phyloP scores from a whole-genome alignment of 352 stramenopile genomes.

The Thraustochytrium striatum region DNA sequence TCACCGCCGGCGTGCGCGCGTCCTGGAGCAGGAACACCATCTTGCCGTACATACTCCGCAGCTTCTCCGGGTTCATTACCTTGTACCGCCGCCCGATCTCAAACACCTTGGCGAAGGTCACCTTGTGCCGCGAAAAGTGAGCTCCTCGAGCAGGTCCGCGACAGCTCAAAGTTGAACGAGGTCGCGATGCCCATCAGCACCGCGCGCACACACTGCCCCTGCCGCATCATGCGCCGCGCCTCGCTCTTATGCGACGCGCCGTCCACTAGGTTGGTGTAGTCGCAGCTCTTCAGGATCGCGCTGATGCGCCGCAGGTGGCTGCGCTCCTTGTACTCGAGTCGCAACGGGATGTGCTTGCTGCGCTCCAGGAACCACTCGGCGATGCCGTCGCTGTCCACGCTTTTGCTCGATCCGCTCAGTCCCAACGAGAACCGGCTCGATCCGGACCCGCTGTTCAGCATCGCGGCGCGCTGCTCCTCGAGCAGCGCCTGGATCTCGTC shows the following conservation, averaged over 20 bases:
- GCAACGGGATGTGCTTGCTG: constrained; percentile 89
- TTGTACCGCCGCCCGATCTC: constrained; percentile 91
- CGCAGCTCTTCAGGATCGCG: constrained; percentile 79
- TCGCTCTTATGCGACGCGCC: constrained; percentile 20
- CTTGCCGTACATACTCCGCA: constrained; percentile 92
- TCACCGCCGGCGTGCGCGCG: constrained; percentile 69
- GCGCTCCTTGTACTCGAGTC: constrained; percentile 87
- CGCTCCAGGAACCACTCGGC: constrained; percentile 62
- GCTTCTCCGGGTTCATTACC: constrained; percentile 97
- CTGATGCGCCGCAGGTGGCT: constrained; percentile 86
- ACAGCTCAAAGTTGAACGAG: constrained; percentile 17
- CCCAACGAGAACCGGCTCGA: too few relatives aligned
- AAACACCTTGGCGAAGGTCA: constrained; percentile 80
- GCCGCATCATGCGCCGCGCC: not conserved
- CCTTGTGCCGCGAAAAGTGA: constrained; percentile 80
- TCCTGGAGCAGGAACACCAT: constrained; percentile 88
- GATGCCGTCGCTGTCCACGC: constrained; percentile 24
- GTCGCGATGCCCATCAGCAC: constrained; percentile 24
- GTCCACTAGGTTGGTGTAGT: constrained; percentile 68
- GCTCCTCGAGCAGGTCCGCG: constrained; percentile 50
- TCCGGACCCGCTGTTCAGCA: not conserved
- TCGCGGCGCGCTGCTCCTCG: constrained; percentile 7
- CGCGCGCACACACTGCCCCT: not conserved
- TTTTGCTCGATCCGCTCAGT: constrained; percentile 1
- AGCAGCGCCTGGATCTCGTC: constrained; percentile 47